Conservation (phyloP, 176 grass and related monocot genomes). For the Elaeis guineensis region DNA sequence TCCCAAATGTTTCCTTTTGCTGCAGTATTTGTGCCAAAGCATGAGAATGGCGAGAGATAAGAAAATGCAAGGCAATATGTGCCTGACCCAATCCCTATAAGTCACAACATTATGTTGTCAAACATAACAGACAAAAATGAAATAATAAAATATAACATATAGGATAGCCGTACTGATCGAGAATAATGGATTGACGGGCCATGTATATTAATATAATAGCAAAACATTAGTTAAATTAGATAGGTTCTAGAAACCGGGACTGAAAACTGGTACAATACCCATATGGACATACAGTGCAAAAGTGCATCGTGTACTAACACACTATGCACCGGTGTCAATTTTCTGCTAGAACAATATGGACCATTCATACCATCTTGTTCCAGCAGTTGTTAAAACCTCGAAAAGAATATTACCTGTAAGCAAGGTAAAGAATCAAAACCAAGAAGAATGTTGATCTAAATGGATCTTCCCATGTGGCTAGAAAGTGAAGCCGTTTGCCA, state of each 20-base stretch:
- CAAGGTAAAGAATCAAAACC: constrained; percentile 45
- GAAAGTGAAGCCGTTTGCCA: constrained; percentile 40
- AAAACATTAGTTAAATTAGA: too few relatives aligned
- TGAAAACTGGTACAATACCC: too few relatives aligned
- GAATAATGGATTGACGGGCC: too few relatives aligned
- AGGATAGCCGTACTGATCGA: too few relatives aligned
- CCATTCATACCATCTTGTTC: too few relatives aligned
- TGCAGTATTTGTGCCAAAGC: constrained; percentile 50
- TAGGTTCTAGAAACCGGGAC: too few relatives aligned
- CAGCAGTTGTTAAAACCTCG: too few relatives aligned
- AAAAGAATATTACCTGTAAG: constrained; percentile 48
- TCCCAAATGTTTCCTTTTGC: constrained; percentile 36
- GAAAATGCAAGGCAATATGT: constrained; percentile 30
- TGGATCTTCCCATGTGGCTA: constrained; percentile 70
- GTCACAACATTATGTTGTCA: background rate
- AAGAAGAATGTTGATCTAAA: constrained; percentile 68
- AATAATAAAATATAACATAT: background rate
- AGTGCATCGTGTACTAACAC: too few relatives aligned
- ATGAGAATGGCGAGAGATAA: constrained; percentile 43
- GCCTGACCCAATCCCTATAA: constrained; percentile 45
- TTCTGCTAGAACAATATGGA: too few relatives aligned
- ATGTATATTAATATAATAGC: too few relatives aligned
- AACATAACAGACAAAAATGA: background rate
- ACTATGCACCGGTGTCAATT: too few relatives aligned
- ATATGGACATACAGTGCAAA: too few relatives aligned